Conservation (phyloP, 2,329 filamentous ascomycete species). For the Hypomyces rosellus region DNA sequence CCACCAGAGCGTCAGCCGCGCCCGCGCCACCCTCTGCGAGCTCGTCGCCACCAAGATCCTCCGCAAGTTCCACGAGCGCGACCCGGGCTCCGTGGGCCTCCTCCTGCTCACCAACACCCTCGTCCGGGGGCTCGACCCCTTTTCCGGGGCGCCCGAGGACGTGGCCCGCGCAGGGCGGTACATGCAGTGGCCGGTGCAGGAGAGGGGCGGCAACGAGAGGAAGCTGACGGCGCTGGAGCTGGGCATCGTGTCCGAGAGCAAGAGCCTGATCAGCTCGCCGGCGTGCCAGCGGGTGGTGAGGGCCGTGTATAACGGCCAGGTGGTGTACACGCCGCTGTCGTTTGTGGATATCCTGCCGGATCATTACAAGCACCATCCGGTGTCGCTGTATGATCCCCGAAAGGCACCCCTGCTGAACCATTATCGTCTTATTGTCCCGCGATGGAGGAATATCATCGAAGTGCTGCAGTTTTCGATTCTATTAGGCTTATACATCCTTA, state of each 20-base stretch:
- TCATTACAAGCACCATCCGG: slow-evolving; percentile 64
- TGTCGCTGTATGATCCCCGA: slow-evolving; percentile 62
- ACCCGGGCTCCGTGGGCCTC: slow-evolving; percentile 55
- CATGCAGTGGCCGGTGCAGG: slow-evolving; percentile 33
- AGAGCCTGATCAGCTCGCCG: slow-evolving; percentile 57
- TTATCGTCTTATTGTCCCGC: slow-evolving; percentile 64
- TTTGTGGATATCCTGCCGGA: slow-evolving; percentile 70
- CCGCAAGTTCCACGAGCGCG: slow-evolving; percentile 62
- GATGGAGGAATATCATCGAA: slow-evolving; percentile 61
- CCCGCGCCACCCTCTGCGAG: slow-evolving; percentile 63
- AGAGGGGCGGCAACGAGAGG: slow-evolving; percentile 36
- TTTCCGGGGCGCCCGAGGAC: slow-evolving; percentile 59
- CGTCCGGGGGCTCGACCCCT: slow-evolving; percentile 65
- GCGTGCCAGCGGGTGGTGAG: slow-evolving; percentile 65
- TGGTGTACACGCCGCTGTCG: slow-evolving; percentile 64
- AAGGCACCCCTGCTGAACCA: slow-evolving; percentile 63
- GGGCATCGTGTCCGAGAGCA: slow-evolving; percentile 65
- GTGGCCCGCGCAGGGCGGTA: slow-evolving; percentile 44
- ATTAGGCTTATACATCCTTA: slow-evolving; percentile 54
- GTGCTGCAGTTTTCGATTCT: slow-evolving; percentile 59
- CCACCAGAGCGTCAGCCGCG: slow-evolving; percentile 63
- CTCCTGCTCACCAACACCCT: slow-evolving; percentile 61
- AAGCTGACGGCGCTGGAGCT: slow-evolving; percentile 65
- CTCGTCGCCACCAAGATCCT: slow-evolving; percentile 61
- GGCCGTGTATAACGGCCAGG: slow-evolving; percentile 60